Conservation (phyloP, 306 rosid species). For the Dryas alaskensis region DNA sequence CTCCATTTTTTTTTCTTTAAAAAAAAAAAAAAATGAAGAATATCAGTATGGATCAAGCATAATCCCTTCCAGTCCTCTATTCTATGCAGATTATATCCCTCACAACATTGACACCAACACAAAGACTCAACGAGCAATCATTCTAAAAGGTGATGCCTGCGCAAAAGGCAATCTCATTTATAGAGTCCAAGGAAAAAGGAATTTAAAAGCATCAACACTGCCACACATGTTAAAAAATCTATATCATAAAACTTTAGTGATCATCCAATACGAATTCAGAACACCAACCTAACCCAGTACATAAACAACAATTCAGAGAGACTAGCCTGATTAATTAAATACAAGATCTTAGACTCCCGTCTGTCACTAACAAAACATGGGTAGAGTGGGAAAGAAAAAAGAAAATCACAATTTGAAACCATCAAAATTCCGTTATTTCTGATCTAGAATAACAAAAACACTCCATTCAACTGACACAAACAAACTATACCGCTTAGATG, state of each 20-base stretch:
- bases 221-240: not conserved
- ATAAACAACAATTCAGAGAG: not conserved
- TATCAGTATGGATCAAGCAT: slow-evolving; percentile 25
- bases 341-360: not conserved
- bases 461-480: not conserved
- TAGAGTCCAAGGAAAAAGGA: slow-evolving; percentile 23
- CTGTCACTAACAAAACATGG: not conserved
- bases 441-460: not conserved
- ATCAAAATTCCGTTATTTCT: not conserved
- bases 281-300: not conserved
- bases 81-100: slow-evolving; percentile 13
- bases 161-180: slow-evolving; percentile 10
- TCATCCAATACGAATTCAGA: not conserved
- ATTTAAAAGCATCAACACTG: slow-evolving; percentile 19
- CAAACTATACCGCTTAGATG: not conserved
- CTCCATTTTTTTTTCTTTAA: slow-evolving; percentile 49
- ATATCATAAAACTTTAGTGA: too few species aligned
- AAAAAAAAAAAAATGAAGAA: slow-evolving; percentile 3
- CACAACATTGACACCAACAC: slow-evolving; percentile 13
- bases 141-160: slow-evolving; percentile 27
- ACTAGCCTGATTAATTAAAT: not conserved
- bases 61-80: slow-evolving; percentile 20
- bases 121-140: not conserved
- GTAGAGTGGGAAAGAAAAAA: not conserved
- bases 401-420: not conserved